Evolutionary conservation across 2,329 filamentous ascomycete genomes (phyloP).

Genomic region (Colletotrichum camelliae): DNA sequence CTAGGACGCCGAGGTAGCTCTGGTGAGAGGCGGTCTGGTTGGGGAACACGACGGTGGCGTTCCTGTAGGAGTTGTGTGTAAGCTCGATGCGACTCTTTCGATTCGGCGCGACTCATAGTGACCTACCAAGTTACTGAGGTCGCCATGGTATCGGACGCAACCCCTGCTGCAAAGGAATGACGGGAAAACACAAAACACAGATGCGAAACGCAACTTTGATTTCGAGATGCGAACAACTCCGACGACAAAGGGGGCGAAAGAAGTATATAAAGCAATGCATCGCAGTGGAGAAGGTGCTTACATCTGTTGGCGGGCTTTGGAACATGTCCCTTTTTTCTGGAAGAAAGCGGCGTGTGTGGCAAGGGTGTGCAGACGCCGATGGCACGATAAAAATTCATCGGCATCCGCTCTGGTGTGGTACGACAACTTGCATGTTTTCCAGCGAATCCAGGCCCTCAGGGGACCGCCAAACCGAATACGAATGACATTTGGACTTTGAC

Average conservation of each 20-base stretch:
- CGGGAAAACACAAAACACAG: neutral
- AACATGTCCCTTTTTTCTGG: neutral
- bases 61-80: constrained; percentile 39
- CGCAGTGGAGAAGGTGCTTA: neutral
- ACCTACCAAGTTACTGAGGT: constrained; percentile 6
- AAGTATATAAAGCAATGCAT: neutral
- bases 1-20: constrained; percentile 62
- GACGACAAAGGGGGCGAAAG: neutral
- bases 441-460: neutral
- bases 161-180: neutral
- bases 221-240: neutral
- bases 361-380: constrained; percentile 15
- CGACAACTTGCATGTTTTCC: constrained; percentile 2
- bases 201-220: neutral
- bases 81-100: neutral
- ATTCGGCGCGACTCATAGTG: neutral
- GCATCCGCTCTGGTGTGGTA: constrained; percentile 17
- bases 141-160: neutral
- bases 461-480: constrained; percentile 8
- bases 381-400: constrained; percentile 15
- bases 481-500: neutral
- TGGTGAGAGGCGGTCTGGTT: constrained; percentile 53
- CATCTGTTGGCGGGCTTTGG: constrained; percentile 12
- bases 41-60: constrained; percentile 51
- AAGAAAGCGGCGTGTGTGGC: neutral